A percentile compares a stretch with the other conserved stretches of the same genome.
phyloP scores from a whole-genome alignment of 1,139 yeast genomes.

The Hansenula sp. region DNA sequence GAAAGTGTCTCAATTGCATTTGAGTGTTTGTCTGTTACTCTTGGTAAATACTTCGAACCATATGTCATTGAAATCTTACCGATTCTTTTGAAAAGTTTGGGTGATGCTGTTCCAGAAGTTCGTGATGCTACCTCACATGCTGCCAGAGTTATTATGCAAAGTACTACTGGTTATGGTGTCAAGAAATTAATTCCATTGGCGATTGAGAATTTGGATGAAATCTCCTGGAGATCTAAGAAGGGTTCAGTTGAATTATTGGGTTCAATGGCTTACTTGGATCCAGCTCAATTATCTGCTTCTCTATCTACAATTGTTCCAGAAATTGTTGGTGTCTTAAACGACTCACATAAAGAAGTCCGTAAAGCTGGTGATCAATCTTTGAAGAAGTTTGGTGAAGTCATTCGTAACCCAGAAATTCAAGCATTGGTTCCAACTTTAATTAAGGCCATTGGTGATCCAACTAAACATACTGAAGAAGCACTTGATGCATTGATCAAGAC shows the following conservation, averaged over 20 bases:
- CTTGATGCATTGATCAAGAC: constrained; percentile 83
- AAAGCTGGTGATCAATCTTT: constrained; percentile 89
- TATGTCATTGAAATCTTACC: constrained; percentile 89
- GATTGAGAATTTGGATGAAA: constrained; percentile 77
- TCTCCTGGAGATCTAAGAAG: constrained; percentile 94
- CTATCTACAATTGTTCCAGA: constrained; percentile 90
- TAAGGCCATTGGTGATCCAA: constrained; percentile 94
- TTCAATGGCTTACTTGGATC: constrained; percentile 96
- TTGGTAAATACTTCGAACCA: constrained; percentile 85
- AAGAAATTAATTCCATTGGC: constrained; percentile 90
- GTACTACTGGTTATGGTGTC: constrained; percentile 90
- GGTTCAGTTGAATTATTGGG: constrained; percentile 96
- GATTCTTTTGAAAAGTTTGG: constrained; percentile 70
- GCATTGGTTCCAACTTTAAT: constrained; percentile 82
- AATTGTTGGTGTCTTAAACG: constrained; percentile 91
- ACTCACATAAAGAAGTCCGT: constrained; percentile 93
- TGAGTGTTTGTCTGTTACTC: constrained; percentile 73
- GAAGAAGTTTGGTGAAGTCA: constrained; percentile 93
- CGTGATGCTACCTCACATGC: constrained; percentile 87
- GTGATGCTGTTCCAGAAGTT: constrained; percentile 82
- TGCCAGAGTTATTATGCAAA: constrained; percentile 83
- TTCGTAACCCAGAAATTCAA: constrained; percentile 95
- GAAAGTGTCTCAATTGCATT: constrained; percentile 89
- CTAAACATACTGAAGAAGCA: constrained; percentile 83
- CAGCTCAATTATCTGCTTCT: constrained; percentile 86